Conservation (phyloP, 2,329 filamentous ascomycete species). For the Dryadomyces quercus-mongolicae region DNA sequence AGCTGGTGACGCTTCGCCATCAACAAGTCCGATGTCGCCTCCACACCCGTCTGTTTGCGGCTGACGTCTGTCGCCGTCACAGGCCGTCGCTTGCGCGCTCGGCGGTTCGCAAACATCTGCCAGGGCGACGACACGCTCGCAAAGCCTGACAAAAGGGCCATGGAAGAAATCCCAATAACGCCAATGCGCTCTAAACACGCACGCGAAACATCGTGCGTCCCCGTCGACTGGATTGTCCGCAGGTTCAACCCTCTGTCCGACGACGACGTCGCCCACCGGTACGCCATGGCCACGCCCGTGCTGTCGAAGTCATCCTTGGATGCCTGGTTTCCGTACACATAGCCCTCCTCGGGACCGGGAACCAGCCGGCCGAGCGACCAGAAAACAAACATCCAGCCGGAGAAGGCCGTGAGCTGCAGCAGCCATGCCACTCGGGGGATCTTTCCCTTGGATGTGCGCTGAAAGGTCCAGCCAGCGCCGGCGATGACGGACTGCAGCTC, state of each 20-base stretch:
- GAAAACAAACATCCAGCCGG: slow-evolving; percentile 58
- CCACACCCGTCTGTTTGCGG: slow-evolving; percentile 66
- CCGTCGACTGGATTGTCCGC: not conserved
- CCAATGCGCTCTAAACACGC: slow-evolving; percentile 60
- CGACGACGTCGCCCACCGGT: slow-evolving; percentile 4
- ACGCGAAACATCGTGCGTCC: slow-evolving; percentile 25
- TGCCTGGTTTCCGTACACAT: slow-evolving; percentile 12
- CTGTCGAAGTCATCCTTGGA: slow-evolving; percentile 19
- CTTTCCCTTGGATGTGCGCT: slow-evolving; percentile 41
- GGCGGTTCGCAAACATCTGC: slow-evolving; percentile 63
- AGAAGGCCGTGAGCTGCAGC: slow-evolving; percentile 50
- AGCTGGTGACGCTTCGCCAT: slow-evolving; percentile 61
- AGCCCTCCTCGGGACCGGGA: slow-evolving; percentile 14
- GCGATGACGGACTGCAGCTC: slow-evolving; percentile 57
- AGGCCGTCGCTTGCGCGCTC: slow-evolving; percentile 32
- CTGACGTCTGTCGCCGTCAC: slow-evolving; percentile 64
- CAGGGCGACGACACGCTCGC: slow-evolving; percentile 80
- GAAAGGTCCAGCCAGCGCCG: slow-evolving; percentile 49
- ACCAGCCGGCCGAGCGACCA: slow-evolving; percentile 63
- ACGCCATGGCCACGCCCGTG: slow-evolving; percentile 18
- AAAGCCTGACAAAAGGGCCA: slow-evolving; percentile 82
- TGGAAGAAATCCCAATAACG: slow-evolving; percentile 73
- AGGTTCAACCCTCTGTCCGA: not conserved
- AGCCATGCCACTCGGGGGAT: slow-evolving; percentile 51
- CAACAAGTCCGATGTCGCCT: slow-evolving; percentile 71